Evolutionary conservation across 2,329 filamentous ascomycete genomes (phyloP).

Genomic region (Ascocoryne sarcoides): DNA sequence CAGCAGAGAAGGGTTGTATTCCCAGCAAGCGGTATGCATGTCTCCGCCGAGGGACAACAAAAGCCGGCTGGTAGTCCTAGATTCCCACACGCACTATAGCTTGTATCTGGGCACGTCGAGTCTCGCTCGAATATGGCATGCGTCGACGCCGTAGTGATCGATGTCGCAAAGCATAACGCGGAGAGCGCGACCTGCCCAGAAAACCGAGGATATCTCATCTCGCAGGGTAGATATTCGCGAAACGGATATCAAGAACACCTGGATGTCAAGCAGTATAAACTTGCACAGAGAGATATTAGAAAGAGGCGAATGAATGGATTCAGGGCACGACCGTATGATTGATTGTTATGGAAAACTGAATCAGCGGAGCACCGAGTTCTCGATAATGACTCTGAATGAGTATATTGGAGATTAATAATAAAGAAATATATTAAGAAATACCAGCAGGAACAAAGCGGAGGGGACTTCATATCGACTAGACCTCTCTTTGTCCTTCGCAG

Average conservation of each 20-base stretch:
- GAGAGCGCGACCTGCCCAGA: slow-evolving; percentile 12
- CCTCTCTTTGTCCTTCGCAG: slow-evolving; percentile 11
- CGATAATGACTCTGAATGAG: not conserved
- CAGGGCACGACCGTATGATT: not conserved
- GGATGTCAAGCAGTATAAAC: not conserved
- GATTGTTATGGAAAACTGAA: not conserved
- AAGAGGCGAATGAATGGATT: not conserved
- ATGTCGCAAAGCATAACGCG: slow-evolving; percentile 27
- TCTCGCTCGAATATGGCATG: slow-evolving; percentile 35
- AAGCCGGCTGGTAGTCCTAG: slow-evolving; percentile 51
- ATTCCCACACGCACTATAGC: slow-evolving; percentile 40
- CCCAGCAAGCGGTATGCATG: slow-evolving; percentile 54
- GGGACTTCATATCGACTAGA: slow-evolving; percentile 8
- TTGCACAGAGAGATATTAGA: not conserved
- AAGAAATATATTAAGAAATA: slow-evolving; percentile 16
- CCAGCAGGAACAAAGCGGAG: slow-evolving; percentile 24
- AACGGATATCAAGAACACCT: too few species aligned
- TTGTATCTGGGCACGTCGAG: slow-evolving; percentile 42
- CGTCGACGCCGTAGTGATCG: slow-evolving; percentile 32
- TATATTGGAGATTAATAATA: not conserved
- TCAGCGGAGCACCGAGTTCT: not conserved
- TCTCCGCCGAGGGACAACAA: slow-evolving; percentile 49
- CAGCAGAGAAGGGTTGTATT: slow-evolving; percentile 64
- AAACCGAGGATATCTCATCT: slow-evolving; percentile 16
- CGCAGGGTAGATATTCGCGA: too few species aligned